Evolutionary conservation across 2,329 filamentous ascomycete species (phyloP).

Genomic region (Thielaviopsis euricoi): DNA sequence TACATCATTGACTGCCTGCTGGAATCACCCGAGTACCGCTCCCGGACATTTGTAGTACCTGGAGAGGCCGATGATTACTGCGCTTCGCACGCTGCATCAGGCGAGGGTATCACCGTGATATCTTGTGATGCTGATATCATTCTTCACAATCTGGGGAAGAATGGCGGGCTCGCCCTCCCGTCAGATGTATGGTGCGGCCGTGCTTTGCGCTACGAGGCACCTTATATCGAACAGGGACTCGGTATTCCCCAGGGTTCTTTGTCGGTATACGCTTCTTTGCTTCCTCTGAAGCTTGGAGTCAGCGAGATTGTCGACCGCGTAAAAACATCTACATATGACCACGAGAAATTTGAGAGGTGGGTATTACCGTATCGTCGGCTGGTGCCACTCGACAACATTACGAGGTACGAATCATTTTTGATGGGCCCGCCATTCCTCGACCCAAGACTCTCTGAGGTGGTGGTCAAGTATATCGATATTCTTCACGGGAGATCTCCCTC

Average conservation of each 20-base stretch:
- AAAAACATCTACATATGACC: background rate
- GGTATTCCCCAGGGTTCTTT: constrained; percentile 18
- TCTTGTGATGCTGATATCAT: constrained; percentile 83
- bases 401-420: background rate
- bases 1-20: constrained; percentile 55
- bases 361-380: background rate
- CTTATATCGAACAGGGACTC: constrained; percentile 26
- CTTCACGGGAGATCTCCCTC: constrained; percentile 5
- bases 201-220: constrained; percentile 19
- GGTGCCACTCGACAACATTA: background rate
- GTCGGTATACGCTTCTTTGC: constrained; percentile 19
- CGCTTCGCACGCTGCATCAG: constrained; percentile 40
- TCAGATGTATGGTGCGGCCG: constrained; percentile 14
- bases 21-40: constrained; percentile 24
- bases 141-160: constrained; percentile 52
- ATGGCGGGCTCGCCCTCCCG: constrained; percentile 48
- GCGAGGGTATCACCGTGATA: constrained; percentile 40
- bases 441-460: constrained; percentile 24
- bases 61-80: constrained; percentile 79
- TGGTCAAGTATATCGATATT: constrained; percentile 18
- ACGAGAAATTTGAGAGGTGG: background rate
- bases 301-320: background rate
- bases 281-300: background rate
- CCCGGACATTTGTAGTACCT: constrained; percentile 43
- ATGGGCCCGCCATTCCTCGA: constrained; percentile 17